A percentile compares a stretch with the other conserved stretches of the same genome.
Conservation (phyloP, 306 rosid species). For the Datisca glomerata region DNA sequence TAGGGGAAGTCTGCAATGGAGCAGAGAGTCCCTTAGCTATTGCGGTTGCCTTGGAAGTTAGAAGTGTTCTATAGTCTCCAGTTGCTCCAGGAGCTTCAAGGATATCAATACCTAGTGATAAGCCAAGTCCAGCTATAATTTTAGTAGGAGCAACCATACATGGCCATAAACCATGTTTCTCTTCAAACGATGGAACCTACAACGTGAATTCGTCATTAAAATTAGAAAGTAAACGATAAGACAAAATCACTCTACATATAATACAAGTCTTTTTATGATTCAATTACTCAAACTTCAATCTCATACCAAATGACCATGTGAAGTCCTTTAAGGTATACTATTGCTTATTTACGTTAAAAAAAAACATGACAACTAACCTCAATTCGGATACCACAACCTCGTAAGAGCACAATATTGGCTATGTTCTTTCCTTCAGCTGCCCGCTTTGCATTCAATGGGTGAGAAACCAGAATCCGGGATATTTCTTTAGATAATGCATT, state of each 20-base stretch:
- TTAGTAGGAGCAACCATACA: slow-evolving; percentile 99
- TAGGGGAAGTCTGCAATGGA: slow-evolving; percentile 59
- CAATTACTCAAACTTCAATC: too few species aligned
- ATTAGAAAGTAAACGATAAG: background rate
- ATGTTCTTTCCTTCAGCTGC: slow-evolving; percentile 76
- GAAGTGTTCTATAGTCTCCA: slow-evolving; percentile 81
- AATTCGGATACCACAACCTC: slow-evolving; percentile 93
- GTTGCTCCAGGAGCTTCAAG: slow-evolving; percentile 97
- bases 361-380: slow-evolving; percentile 47
- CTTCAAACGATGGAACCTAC: slow-evolving; percentile 73
- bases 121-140: slow-evolving; percentile 88
- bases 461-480: slow-evolving; percentile 66
- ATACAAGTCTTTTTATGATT: background rate
- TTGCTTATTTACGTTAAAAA: too few species aligned
- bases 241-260: background rate
- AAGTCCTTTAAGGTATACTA: too few species aligned
- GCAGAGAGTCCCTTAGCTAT: slow-evolving; percentile 82
- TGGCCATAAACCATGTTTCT: slow-evolving; percentile 68
- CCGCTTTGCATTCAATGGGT: slow-evolving; percentile 75
- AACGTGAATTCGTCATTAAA: slow-evolving; percentile 1
- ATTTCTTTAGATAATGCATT: slow-evolving; percentile 88
- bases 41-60: slow-evolving; percentile 79
- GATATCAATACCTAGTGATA: slow-evolving; percentile 89
- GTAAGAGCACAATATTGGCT: slow-evolving; percentile 81
- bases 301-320: too few species aligned